Evolutionary conservation across 108 stramenopile genomes (phyloP), one percentile per base, ranked within the genome.

Genomic region (Conticribra guillardii): DNA sequence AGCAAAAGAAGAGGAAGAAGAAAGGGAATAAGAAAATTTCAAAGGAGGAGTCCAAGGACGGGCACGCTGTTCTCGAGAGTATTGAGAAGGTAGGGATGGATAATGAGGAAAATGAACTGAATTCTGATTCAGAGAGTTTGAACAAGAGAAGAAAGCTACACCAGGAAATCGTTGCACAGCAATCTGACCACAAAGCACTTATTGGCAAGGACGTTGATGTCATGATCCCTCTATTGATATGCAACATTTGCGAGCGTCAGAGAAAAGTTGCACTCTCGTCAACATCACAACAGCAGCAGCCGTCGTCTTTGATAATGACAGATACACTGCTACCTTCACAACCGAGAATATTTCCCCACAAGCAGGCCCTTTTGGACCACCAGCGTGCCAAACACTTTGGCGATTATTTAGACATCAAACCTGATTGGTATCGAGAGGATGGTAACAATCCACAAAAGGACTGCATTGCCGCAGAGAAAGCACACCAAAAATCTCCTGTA

Each of bases 321-420:
- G n/a, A n/a, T n/a, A n/a, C n/a, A n/a, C n/a, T n/a, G n/a, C n/a
- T n/a, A n/a, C n/a, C n/a, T n/a, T n/a, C n/a, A n/a, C 27, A 21
- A 28, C 30, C 52, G 22, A 75, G 87, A 59, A 63, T 28, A 52
- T 91, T 91, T 76, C 64, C 75, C 30, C 81, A 84, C 49, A 53
- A 54, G 24, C 76, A 86, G 63, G 89, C 86, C 19, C 69, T 92
- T 49, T 23, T 77, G 14, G 88, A 84, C 54, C 93, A 95, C 60
- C 63, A 81, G 8, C 54, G 73, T 24, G 90, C 90, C 48, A 92
- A 90, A 54, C 93, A 95, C 63, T 68, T 60, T 22, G 93, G 82
- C 16, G 44, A 69, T 5, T 86, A 95, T 56, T 56, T 64, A 14
- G 67, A 79, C 8, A 89, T 92, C 32, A 71, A 74, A 32, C 93